Conservation (phyloP, 768 basidiomycete genomes). For the Russula sp. region DNA sequence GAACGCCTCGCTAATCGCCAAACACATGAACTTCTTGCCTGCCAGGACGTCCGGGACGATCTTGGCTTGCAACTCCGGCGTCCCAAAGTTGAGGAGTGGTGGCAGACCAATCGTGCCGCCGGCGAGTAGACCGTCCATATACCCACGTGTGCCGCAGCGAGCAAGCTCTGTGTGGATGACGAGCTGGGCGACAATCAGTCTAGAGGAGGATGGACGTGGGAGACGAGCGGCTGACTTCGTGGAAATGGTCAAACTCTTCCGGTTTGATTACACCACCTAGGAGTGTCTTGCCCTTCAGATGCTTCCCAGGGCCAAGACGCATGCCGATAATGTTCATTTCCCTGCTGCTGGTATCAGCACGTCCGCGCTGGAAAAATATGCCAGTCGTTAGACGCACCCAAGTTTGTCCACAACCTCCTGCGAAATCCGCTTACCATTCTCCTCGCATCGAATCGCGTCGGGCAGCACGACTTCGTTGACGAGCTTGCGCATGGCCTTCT, state of each 20-base stretch:
- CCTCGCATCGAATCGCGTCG: conserved; percentile 76
- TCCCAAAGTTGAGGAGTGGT: conserved; percentile 83
- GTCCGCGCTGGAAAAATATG: background rate
- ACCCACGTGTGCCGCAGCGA: conserved; percentile 79
- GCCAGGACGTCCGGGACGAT: conserved; percentile 68
- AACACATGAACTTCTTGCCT: conserved; percentile 79
- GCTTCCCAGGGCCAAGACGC: conserved; percentile 87
- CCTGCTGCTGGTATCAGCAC: conserved; percentile 34
- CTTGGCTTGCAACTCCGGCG: conserved; percentile 60
- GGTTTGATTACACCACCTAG: conserved; percentile 72
- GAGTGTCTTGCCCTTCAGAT: conserved; percentile 69
- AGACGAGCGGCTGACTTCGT: conserved; percentile 50
- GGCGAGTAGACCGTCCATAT: conserved; percentile 79
- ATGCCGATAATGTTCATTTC: conserved; percentile 78
- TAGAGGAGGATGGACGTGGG: background rate
- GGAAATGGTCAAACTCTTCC: conserved; percentile 92
- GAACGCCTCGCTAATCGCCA: conserved; percentile 93
- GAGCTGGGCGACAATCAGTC: conserved; percentile 38
- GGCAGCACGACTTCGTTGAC: conserved; percentile 67
- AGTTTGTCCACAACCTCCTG: conserved; percentile 82
- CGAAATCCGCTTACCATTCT: conserved; percentile 79
- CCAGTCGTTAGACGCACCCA: conserved; percentile 44
- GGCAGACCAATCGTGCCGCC: conserved; percentile 85
- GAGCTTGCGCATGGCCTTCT: conserved; percentile 68
- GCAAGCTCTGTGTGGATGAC: conserved; percentile 79